Conservation (phyloP, 148 eudicot genomes). For the Suaeda aralocaspica region DNA sequence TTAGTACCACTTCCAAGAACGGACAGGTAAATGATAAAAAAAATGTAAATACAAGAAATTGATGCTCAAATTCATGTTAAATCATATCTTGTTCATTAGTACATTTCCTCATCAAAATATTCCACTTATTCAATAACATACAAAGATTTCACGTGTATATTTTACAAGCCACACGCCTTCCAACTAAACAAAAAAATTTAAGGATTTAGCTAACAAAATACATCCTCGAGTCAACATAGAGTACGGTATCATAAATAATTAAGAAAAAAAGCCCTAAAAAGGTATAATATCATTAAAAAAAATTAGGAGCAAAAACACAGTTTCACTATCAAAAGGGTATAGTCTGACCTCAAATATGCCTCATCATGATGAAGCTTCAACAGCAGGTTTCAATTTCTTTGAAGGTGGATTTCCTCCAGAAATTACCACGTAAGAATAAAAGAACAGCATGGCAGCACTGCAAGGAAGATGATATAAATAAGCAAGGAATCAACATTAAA, state of each 20-base stretch:
- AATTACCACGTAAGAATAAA: conserved; percentile 76
- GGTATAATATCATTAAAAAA: neutral
- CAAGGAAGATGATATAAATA: conserved; percentile 5
- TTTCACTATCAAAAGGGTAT: neutral
- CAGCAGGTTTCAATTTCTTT: conserved; percentile 59
- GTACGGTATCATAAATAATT: too few species aligned
- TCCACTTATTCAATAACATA: conserved; percentile 8
- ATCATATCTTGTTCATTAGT: neutral
- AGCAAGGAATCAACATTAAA: conserved; percentile 15
- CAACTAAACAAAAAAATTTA: conserved; percentile 11
- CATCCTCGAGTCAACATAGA: too few species aligned
- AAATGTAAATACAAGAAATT: neutral
- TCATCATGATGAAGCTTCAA: conserved; percentile 39
- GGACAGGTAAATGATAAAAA: neutral
- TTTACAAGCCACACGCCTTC: conserved; percentile 4
- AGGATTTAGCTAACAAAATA: too few species aligned
- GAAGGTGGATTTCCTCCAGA: conserved; percentile 98
- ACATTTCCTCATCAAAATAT: conserved; percentile 8
- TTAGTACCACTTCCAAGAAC: neutral
- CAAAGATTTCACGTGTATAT: neutral
- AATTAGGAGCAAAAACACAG: conserved; percentile 4
- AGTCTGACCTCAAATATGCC: conserved; percentile 13
- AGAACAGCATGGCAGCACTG: conserved; percentile 87
- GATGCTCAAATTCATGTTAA: neutral
- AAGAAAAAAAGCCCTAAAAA: too few species aligned